Evolutionary conservation across 768 basidiomycete species (phyloP).

Genomic region (Boletus insuetus): DNA sequence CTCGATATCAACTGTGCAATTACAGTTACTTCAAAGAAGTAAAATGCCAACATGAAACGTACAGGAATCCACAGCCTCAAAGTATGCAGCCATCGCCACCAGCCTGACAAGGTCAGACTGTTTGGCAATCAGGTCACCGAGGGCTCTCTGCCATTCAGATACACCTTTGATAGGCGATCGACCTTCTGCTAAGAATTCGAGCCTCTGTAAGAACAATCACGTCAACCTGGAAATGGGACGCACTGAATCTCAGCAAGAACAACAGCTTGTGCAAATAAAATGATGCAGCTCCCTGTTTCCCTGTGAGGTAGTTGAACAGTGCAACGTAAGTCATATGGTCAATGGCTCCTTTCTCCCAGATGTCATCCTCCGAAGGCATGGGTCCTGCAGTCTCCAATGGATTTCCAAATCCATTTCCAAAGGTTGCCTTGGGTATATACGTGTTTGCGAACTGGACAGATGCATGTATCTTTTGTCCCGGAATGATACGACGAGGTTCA

Average conservation of each 20-base stretch:
- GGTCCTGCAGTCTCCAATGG: conserved; percentile 5
- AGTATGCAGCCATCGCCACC: conserved; percentile 2
- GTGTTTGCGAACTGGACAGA: conserved; percentile 3
- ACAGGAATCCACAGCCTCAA: not conserved
- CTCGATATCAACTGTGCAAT: not conserved
- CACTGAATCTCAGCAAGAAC: conserved; percentile 7
- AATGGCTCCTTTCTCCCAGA: conserved; percentile 5
- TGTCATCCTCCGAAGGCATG: conserved; percentile 1
- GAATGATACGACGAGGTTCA: conserved; percentile 6
- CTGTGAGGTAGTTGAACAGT: conserved; percentile 1
- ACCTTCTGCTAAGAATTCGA: conserved; percentile 1
- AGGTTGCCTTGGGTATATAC: conserved; percentile 9
- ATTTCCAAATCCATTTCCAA: conserved; percentile 8
- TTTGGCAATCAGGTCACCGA: not conserved
- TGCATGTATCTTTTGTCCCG: conserved; percentile 7
- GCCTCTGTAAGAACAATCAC: not conserved
- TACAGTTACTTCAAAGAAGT: not conserved
- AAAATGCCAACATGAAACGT: not conserved
- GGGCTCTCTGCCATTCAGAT: conserved; percentile 2
- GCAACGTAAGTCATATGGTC: conserved; percentile 1
- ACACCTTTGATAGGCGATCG: not conserved
- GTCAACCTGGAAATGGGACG: not conserved
- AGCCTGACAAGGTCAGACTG: conserved; percentile 5
- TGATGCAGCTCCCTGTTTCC: conserved; percentile 1
- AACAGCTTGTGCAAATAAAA: conserved; percentile 5